phyloP scores from a whole-genome alignment of 257 asterid genomes.

The Rubia yunnanensis region DNA sequence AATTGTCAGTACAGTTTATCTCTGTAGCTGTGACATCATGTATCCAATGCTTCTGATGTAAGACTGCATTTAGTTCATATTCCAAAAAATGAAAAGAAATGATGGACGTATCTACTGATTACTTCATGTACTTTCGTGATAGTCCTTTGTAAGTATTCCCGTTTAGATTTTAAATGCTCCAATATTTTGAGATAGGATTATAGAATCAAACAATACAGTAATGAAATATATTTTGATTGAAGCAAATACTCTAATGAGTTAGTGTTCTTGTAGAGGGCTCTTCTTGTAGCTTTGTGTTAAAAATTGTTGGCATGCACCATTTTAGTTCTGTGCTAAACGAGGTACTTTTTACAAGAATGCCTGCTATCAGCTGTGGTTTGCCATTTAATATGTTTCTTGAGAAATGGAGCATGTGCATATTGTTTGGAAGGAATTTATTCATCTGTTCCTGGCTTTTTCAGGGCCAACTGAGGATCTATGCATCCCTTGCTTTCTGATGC shows the following conservation, averaged over 20 bases:
- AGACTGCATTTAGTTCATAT: slow-evolving; percentile 19
- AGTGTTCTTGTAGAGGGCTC: background rate
- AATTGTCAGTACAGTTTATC: slow-evolving; percentile 20
- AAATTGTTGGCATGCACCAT: background rate
- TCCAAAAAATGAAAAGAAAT: slow-evolving; percentile 14
- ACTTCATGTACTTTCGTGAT: background rate
- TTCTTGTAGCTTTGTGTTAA: background rate
- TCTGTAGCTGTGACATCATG: slow-evolving; percentile 28
- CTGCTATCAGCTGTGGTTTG: background rate
- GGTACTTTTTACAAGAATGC: background rate
- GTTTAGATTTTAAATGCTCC: background rate
- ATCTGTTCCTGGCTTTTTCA: slow-evolving; percentile 46
- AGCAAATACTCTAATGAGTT: background rate
- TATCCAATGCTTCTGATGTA: slow-evolving; percentile 23
- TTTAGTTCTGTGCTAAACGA: background rate
- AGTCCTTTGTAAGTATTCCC: background rate
- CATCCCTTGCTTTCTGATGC: slow-evolving; percentile 52
- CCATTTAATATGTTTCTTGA: background rate
- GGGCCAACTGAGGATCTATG: slow-evolving; percentile 56
- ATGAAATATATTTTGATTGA: background rate
- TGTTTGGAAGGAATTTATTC: slow-evolving; percentile 25
- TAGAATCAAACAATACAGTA: background rate
- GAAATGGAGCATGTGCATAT: slow-evolving; percentile 20
- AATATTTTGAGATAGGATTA: background rate
- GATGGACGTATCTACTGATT: slow-evolving; percentile 6